Evolutionary conservation across 2,329 filamentous ascomycete genomes (phyloP), one percentile per base, ranked within the genome.

Genomic region (Fusarium paranaense): DNA sequence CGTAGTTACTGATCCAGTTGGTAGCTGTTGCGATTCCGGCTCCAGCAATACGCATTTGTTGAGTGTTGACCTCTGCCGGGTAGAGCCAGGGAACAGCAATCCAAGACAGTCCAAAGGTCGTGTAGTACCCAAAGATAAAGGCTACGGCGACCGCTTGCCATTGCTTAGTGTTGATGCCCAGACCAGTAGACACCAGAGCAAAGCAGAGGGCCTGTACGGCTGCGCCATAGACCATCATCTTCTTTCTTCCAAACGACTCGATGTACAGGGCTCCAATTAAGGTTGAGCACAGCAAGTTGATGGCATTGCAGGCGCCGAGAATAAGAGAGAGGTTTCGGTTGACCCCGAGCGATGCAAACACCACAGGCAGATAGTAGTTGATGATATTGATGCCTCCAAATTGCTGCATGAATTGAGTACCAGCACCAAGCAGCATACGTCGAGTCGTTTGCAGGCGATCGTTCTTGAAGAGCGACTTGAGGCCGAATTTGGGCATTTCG

Each of bases 1-100:
- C 72, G 57, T 81, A 82, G 33, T 80, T 81, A 70, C 78, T 70
- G 25, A 81, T 77, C 81, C 82, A 82, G 67, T 82, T 81, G 10
- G 78, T 79, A 5, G 81, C 81, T 33, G 81, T 82, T 3, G 79
- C 79, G 11, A 80, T 67, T 11, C 78, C 78, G 9, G 81, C 78
- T 22, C 80, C 81, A 38, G 78, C 80, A 27, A 78, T 81, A 11
- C 81, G 80, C 76, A 82, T 82, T 30, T 76, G 74, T 10, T 83
- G 78, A 18, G 80, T 78, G 58, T 82, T 82, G 70, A 83, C 78
- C 67, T 83, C 82, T 20, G 82, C 79, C 6, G 76, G 76, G 42
- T 78, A 79, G 38, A 80, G 67, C 68, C 71, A 79, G 4, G 77
- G 75, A 6, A 79, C 70, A 6, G 69, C 73, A 3, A 76, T 70